These are phyloP conservation scores for Rubus parviflorus DNA, from an alignment of 306 rosid genomes.

Conservation along the genomic window DNA sequence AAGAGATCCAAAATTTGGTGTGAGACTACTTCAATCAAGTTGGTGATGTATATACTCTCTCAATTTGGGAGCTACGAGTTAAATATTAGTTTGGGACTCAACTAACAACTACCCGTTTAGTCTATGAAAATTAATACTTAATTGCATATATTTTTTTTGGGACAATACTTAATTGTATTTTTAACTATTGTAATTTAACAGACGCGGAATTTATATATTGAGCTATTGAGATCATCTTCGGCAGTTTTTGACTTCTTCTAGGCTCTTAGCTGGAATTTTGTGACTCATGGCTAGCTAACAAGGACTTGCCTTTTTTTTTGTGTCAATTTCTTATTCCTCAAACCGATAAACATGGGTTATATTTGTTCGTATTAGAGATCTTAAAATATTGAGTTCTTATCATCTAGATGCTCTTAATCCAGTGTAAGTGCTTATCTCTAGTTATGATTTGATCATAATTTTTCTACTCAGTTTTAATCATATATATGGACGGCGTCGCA, in stretches of 20 bases:
- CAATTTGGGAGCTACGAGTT: neutral
- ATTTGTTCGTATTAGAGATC: neutral
- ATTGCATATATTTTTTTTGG: too few relatives aligned
- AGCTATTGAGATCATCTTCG: neutral
- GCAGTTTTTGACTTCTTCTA: slow-evolving; percentile 21
- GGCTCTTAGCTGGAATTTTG: neutral
- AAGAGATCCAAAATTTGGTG: neutral
- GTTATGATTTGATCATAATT: neutral
- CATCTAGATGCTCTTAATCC: neutral
- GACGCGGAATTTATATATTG: neutral
- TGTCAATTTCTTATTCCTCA: neutral
- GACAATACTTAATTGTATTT: neutral
- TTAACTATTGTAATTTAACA: neutral
- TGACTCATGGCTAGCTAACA: slow-evolving; percentile 4
- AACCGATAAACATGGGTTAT: neutral
- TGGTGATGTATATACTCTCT: neutral
- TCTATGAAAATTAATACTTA: neutral
- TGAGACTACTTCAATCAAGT: neutral
- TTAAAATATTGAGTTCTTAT: neutral
- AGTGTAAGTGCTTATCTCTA: neutral
- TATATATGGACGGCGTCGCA: neutral
- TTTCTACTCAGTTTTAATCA: neutral
- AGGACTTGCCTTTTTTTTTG: neutral
- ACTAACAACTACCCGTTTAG: neutral
- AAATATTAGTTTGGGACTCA: neutral